These are phyloP conservation scores for Litsea cubeba DNA, from an alignment of 164 flowering plant species.

Conservation along the genomic window DNA sequence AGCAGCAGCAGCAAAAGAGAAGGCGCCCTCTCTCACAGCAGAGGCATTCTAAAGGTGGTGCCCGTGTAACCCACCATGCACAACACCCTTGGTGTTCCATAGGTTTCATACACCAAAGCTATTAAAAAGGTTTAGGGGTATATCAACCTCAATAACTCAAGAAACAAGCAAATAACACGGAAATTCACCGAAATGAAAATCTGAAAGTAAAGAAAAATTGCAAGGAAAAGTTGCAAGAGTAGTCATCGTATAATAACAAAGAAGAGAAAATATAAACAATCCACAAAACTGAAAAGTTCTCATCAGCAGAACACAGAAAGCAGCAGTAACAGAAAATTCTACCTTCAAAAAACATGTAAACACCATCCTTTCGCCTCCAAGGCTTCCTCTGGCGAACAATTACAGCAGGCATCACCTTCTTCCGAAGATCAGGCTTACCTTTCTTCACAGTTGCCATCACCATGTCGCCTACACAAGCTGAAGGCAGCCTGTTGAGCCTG, in stretches of 20 bases:
- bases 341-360: slow-evolving; percentile 74
- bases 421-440: slow-evolving; percentile 74
- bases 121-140: too few species aligned
- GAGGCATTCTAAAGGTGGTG: too few species aligned
- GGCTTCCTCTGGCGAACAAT: slow-evolving; percentile 73
- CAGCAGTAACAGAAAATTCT: neutral
- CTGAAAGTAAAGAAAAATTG: neutral
- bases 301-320: neutral
- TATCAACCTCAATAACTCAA: too few species aligned
- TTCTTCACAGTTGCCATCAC: slow-evolving; percentile 80
- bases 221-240: neutral
- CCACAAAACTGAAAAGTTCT: neutral
- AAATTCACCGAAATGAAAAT: too few species aligned
- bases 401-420: slow-evolving; percentile 79
- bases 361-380: slow-evolving; percentile 74
- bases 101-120: too few species aligned
- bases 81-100: too few species aligned
- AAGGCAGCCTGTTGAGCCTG: slow-evolving; percentile 59
- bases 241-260: too few species aligned
- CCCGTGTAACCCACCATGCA: too few species aligned
- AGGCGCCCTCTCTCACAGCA: too few species aligned
- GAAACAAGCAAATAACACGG: too few species aligned
- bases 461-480: slow-evolving; percentile 77
- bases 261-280: too few species aligned
- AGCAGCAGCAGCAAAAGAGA: too few species aligned